Conservation (phyloP, 2,329 filamentous ascomycete genomes). For the Trichoderma atrobrunneum region DNA sequence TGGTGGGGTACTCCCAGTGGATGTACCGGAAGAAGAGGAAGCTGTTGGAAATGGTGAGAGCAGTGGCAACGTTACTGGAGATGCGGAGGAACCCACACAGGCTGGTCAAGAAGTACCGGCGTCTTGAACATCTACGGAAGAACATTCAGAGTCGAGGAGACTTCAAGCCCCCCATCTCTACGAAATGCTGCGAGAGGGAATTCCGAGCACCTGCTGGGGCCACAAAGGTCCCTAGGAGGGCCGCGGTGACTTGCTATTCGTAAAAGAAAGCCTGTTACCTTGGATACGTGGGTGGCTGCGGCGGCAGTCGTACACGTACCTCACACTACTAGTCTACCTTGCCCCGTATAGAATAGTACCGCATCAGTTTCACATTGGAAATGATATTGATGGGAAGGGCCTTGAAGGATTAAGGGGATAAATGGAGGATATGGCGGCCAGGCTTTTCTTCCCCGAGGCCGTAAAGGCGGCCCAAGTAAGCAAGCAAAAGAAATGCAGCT, state of each 20-base stretch:
- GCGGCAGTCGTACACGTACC: constrained; percentile 4
- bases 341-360: constrained; percentile 12
- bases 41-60: constrained; percentile 5
- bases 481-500: not conserved
- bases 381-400: constrained; percentile 4
- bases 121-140: constrained; percentile 18
- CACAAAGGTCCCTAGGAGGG: constrained; percentile 13
- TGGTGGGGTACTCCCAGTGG: constrained; percentile 21
- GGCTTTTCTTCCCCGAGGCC: not conserved
- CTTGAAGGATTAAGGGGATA: not conserved
- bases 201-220: constrained; percentile 28
- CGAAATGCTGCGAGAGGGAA: constrained; percentile 23
- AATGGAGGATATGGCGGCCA: not conserved
- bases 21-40: constrained; percentile 22
- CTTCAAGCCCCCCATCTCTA: not conserved
- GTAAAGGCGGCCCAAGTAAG: not conserved
- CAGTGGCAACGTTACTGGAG: not conserved
- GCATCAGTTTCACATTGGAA: constrained; percentile 11
- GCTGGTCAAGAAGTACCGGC: constrained; percentile 20
- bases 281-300: constrained; percentile 7
- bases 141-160: not conserved
- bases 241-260: constrained; percentile 8
- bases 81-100: not conserved
- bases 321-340: constrained; percentile 15
- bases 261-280: not conserved